These are phyloP conservation scores for Trametes meyenii DNA, from an alignment of 768 basidiomycete genomes.

Conservation along the genomic window DNA sequence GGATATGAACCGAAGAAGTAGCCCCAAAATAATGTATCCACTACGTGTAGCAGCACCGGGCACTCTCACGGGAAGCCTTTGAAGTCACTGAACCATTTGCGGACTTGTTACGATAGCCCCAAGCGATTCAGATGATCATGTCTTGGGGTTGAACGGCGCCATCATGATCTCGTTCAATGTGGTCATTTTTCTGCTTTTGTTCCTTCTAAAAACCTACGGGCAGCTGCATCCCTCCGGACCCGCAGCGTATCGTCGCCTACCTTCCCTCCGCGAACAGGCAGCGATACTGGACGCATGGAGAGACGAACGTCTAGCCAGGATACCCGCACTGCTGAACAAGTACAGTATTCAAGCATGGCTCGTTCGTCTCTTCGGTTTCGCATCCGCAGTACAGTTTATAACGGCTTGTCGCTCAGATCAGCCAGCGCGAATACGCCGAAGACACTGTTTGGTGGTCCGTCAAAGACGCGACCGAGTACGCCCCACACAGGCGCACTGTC, in stretches of 20 bases:
- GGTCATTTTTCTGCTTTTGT: neutral
- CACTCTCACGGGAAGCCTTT: slow-evolving; percentile 5
- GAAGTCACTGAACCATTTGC: neutral
- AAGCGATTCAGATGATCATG: neutral
- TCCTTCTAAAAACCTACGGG: neutral
- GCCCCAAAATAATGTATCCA: slow-evolving; percentile 17
- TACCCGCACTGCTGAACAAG: slow-evolving; percentile 46
- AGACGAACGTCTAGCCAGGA: slow-evolving; percentile 42
- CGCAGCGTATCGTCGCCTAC: slow-evolving; percentile 41
- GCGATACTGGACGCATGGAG: slow-evolving; percentile 45
- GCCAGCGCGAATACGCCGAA: slow-evolving; percentile 55
- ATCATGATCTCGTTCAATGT: neutral
- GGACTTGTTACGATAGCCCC: neutral
- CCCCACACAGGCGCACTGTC: slow-evolving; percentile 50
- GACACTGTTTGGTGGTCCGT: slow-evolving; percentile 57
- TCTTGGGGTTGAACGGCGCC: neutral
- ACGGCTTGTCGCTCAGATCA: slow-evolving; percentile 36
- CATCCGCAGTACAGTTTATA: neutral
- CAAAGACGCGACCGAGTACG: slow-evolving; percentile 51
- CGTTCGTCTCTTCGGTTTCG: slow-evolving; percentile 28
- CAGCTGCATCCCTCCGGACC: slow-evolving; percentile 28
- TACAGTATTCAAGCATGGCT: slow-evolving; percentile 49
- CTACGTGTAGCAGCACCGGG: slow-evolving; percentile 15
- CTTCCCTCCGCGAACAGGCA: slow-evolving; percentile 45
- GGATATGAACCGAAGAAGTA: slow-evolving; percentile 8